Base-by-base conservation (phyloP, 2,329 filamentous ascomycete species). In the Cadophora sp. region DNA sequence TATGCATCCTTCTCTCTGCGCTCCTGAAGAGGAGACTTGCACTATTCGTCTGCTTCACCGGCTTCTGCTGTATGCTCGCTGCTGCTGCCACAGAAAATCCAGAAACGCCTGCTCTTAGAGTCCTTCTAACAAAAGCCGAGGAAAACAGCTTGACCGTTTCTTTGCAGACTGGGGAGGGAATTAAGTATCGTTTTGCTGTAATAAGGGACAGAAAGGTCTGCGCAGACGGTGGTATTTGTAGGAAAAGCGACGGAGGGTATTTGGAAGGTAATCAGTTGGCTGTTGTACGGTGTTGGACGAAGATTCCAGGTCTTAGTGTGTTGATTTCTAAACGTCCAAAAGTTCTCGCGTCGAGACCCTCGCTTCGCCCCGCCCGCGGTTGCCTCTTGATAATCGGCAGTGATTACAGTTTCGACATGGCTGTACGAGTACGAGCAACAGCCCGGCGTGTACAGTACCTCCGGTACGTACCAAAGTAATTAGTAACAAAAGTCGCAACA, bases 121-220 rank as follows among this genome's bases (percentile, higher is more conserved):
- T 88, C 79, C 92, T 89, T 83, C 88, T 88, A 76, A 95, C 89
- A 37, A 64, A 55, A 73, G 87, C 85, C 81, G 91, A 93, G 85
- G 93, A 93, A 87, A 97, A 97, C 95, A 97, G 87, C 85, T 94
- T 97, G 92, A 83, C 91, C 89, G 84, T 78, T 72, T 67, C 67
- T 61, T 53, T 59, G 46, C 46, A 16, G 50, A 16, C 12, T 51
- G 46, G 62, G 34, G 43, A 48, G 9, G 12, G 50, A 9, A n/a
- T 29, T 12, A n/a, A 51, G 61, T 29, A 40, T 16, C 14, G 43
- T 9, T 4, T 48, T 6, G 11, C n/a, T n/a, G 19, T 48, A n/a
- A 8, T n/a, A 22, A 11, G 11, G 22, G 19, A 22, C 19, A 14
- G 6, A 22, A 22, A 5, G 22, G 19, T 48, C 8, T n/a, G 43